Evolutionary conservation across 495 filamentous ascomycete genomes (phyloP).

Genomic region (Penicillium argentinense): DNA sequence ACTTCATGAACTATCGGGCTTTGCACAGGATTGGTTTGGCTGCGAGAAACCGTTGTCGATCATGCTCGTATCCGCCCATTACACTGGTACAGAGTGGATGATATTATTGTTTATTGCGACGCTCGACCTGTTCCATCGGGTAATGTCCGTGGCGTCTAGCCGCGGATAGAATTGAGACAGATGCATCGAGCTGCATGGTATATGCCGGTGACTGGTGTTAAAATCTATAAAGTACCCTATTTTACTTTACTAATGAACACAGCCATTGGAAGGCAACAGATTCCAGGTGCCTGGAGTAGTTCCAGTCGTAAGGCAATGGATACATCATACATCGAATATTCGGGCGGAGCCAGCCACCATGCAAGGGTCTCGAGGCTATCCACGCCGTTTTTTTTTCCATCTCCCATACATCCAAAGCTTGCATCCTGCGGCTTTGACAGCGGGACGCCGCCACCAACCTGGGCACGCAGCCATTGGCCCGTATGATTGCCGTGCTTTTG

Average conservation of each 20-base stretch:
- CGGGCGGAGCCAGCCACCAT: slow-evolving; percentile 2
- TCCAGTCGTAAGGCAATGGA: no score
- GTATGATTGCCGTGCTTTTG: slow-evolving; percentile 5
- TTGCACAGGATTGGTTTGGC: no score
- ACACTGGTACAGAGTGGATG: background rate
- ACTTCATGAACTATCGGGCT: no score
- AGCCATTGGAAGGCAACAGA: background rate
- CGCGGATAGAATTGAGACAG: background rate
- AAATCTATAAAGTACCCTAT: no score
- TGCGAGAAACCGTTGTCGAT: slow-evolving; percentile 33
- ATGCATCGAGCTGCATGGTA: background rate
- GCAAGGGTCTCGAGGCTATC: slow-evolving; percentile 17
- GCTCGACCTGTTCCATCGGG: slow-evolving; percentile 1
- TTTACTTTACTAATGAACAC: no score
- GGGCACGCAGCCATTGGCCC: slow-evolving; percentile 1
- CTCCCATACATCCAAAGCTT: slow-evolving; percentile 15
- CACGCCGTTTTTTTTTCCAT: slow-evolving; percentile 4
- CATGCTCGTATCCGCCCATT: slow-evolving; percentile 5
- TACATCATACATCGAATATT: no score
- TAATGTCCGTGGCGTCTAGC: background rate
- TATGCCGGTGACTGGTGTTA: slow-evolving; percentile 5
- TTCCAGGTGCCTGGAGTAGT: no score
- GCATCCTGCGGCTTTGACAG: slow-evolving; percentile 5
- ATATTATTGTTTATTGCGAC: background rate
- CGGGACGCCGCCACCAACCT: background rate